These are phyloP conservation scores for Melanomma pulvis-pyrius DNA, from an alignment of 495 filamentous ascomycete genomes.

Conservation along the genomic window DNA sequence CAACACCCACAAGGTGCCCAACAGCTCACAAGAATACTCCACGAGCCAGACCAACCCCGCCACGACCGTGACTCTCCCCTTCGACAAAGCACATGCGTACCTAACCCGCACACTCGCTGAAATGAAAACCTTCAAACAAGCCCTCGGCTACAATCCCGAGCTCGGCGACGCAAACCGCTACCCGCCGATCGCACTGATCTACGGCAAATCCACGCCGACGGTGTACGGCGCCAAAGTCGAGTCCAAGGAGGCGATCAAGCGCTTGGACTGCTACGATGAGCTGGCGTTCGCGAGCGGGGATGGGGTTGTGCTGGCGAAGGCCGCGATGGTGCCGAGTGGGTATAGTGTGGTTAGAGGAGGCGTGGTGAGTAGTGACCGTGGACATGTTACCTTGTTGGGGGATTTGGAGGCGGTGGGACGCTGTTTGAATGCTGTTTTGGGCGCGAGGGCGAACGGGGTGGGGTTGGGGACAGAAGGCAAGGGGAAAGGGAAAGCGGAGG, in stretches of 20 bases:
- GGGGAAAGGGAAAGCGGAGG: constrained; percentile 3
- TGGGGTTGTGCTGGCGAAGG: constrained; percentile 82
- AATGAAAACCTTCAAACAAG: constrained; percentile 71
- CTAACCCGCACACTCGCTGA: constrained; percentile 74
- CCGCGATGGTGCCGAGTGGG: constrained; percentile 82
- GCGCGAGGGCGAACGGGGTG: constrained; percentile 70
- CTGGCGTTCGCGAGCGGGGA: constrained; percentile 85
- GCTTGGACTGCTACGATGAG: constrained; percentile 81
- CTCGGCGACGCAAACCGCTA: constrained; percentile 71
- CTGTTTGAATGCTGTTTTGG: constrained; percentile 67
- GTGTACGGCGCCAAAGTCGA: constrained; percentile 76
- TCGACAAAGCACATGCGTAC: constrained; percentile 64
- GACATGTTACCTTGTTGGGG: constrained; percentile 83
- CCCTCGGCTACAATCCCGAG: constrained; percentile 61
- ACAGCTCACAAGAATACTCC: constrained; percentile 37
- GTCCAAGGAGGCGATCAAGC: constrained; percentile 68
- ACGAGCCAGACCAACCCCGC: constrained; percentile 41
- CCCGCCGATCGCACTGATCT: constrained; percentile 82
- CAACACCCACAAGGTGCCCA: constrained; percentile 37
- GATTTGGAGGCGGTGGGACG: constrained; percentile 81
- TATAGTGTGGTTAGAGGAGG: constrained; percentile 74
- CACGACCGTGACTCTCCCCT: constrained; percentile 53
- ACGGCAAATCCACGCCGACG: constrained; percentile 84
- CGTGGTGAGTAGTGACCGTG: constrained; percentile 75
- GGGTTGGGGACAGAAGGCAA: constrained; percentile 53